These are phyloP conservation scores for Pharnaceum exiguum DNA, from an alignment of 148 eudicot genomes.

Conservation along the genomic window DNA sequence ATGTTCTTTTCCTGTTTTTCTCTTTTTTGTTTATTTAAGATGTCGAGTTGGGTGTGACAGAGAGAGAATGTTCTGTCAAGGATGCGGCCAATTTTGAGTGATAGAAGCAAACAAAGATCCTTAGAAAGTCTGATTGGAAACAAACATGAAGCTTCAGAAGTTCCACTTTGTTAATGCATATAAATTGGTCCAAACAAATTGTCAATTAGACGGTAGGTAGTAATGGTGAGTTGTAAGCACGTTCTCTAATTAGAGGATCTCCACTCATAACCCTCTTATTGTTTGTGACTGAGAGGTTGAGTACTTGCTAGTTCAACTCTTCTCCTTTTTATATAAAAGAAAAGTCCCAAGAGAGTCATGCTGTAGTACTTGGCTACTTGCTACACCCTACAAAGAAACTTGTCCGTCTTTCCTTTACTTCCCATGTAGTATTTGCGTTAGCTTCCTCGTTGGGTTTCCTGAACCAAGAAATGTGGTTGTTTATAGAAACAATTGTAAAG, in stretches of 20 bases:
- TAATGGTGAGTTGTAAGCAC: conserved; percentile 29
- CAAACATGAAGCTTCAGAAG: not conserved
- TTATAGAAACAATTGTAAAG: too few relatives aligned
- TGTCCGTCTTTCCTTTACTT: too few relatives aligned
- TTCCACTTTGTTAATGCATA: not conserved
- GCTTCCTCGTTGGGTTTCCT: too few relatives aligned
- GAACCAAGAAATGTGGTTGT: too few relatives aligned
- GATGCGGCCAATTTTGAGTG: not conserved
- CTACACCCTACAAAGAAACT: too few relatives aligned
- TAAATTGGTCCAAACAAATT: conserved; percentile 5
- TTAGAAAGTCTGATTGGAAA: not conserved
- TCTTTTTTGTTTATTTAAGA: too few relatives aligned
- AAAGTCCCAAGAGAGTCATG: too few relatives aligned
- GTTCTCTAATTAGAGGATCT: conserved; percentile 19
- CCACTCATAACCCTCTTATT: too few relatives aligned
- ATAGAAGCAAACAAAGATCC: conserved; percentile 22
- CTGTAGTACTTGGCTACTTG: too few relatives aligned
- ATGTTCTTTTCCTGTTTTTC: not conserved
- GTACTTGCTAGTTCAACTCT: not conserved
- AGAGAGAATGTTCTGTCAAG: not conserved
- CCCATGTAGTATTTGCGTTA: too few relatives aligned
- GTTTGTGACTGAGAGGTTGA: conserved; percentile 2
- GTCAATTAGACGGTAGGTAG: conserved; percentile 3
- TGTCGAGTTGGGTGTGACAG: not conserved
- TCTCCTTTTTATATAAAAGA: not conserved